These are phyloP conservation scores for Mycena crocata DNA, from an alignment of 768 basidiomycete species.

Conservation along the genomic window DNA sequence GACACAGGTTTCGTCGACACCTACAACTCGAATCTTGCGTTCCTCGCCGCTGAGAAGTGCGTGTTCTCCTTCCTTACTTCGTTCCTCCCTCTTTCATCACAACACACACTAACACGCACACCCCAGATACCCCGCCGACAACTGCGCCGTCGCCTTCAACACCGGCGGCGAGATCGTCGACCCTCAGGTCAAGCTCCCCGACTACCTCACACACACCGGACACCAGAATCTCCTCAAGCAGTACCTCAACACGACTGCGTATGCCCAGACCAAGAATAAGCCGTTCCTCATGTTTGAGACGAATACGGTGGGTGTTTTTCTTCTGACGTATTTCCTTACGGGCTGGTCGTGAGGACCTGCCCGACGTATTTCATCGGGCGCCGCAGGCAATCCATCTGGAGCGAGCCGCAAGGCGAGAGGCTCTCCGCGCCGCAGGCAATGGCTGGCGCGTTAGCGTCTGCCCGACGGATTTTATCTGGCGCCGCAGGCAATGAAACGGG, in stretches of 20 bases:
- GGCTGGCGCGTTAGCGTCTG: no score
- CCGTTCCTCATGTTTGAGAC: conserved; percentile 67
- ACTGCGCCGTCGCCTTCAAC: conserved; percentile 42
- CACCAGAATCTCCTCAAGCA: conserved; percentile 46
- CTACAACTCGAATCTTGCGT: conserved; percentile 46
- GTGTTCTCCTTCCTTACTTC: no score
- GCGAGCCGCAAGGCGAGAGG: no score
- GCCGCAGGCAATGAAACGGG: no score
- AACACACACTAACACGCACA: no score
- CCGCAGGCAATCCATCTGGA: no score
- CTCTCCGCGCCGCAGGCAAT: no score
- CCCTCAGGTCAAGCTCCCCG: conserved; percentile 54
- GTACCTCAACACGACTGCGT: conserved; percentile 51
- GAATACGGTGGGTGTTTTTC: conserved; percentile 11
- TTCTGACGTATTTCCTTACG: no score
- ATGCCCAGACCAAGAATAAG: conserved; percentile 47
- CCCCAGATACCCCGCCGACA: conserved; percentile 45
- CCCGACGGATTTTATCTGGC: no score
- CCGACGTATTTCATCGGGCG: no score
- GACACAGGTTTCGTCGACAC: conserved; percentile 49
- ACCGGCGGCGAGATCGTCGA: conserved; percentile 30
- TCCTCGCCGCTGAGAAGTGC: conserved; percentile 52
- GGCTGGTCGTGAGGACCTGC: no score
- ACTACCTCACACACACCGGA: conserved; percentile 57
- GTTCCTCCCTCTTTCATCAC: no score